Conservation (phyloP, 2,329 filamentous ascomycete species). For the Diplocarpon rosae region DNA sequence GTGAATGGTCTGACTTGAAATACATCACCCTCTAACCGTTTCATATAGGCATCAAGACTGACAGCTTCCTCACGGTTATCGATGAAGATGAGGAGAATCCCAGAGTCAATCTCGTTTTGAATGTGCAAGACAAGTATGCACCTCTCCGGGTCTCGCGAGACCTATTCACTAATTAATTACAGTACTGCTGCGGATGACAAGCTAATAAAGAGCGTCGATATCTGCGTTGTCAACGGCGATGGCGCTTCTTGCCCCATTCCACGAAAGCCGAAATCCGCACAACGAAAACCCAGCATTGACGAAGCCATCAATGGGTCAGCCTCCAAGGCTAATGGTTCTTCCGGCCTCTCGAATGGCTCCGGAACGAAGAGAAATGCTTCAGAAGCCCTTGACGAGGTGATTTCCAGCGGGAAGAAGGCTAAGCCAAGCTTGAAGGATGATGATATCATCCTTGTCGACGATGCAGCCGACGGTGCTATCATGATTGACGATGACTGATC, state of each 20-base stretch:
- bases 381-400: slow-evolving; percentile 17
- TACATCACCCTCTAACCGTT: too few relatives aligned
- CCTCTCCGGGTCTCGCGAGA: too few relatives aligned
- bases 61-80: slow-evolving; percentile 72
- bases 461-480: slow-evolving; percentile 47
- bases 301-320: slow-evolving; percentile 15
- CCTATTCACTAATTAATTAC: too few relatives aligned
- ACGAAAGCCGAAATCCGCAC: slow-evolving; percentile 16
- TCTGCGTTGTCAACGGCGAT: slow-evolving; percentile 9
- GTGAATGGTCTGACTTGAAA: too few relatives aligned
- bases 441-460: slow-evolving; percentile 23
- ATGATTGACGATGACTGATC: slow-evolving; percentile 53
- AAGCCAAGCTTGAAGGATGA: slow-evolving; percentile 30
- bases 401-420: slow-evolving; percentile 19
- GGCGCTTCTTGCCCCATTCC: slow-evolving; percentile 18
- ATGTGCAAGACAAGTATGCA: slow-evolving; percentile 52
- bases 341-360: too few relatives aligned
- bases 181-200: slow-evolving; percentile 34
- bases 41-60: slow-evolving; percentile 49
- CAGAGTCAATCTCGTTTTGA: slow-evolving; percentile 70
- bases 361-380: slow-evolving; percentile 26
- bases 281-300: background rate
- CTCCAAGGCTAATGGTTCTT: too few relatives aligned
- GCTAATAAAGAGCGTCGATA: slow-evolving; percentile 36
- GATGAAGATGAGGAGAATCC: slow-evolving; percentile 66